Evolutionary conservation across 1,284 basidiomycete genomes (phyloP), one percentile per base, ranked within the genome.

Genomic region (Fomitiporia mediterranea): DNA sequence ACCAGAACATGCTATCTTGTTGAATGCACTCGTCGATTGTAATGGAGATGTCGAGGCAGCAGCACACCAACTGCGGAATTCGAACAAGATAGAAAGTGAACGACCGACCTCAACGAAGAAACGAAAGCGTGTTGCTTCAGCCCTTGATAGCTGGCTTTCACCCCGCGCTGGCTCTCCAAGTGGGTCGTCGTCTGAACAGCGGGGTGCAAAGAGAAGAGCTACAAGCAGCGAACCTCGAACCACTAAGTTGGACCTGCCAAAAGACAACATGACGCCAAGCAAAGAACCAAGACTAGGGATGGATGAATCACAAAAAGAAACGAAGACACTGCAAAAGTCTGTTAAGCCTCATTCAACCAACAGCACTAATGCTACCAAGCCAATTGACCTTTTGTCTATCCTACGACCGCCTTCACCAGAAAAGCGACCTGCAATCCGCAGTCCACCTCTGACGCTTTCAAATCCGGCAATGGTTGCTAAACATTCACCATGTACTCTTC

Each of bases 401-500:
- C 68, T 88, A 32, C 75, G 75, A 21, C 79, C 77, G 47, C 78
- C 82, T 15, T 72, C 74, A 5, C 69, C 80, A 34, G 59, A 72
- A 43, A 63, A 74, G 60, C 63, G 72, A 64, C 65, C 70, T 68
- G 5, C 67, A 59, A 53, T 68, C 42, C 69, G 72, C 46, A 72
- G 73, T 63, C 74, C 77, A 39, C 79, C 89, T 53, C 62, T 93
- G 58, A 75, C 73, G 51, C 72, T 87, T 35, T 66, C 76, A 53
- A 78, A 72, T 59, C 79, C 85, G 56, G 67, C 78, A 55, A 71
- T 90, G 72, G 75, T 93, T 49, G 72, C 83, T 61, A 65, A 86
- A 66, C 76, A 89, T 70, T 84, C 81, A 0, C 88, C 91, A 0
- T 92, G 91, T 64, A 91, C 90, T 0, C 69, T 88, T 37, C 84